These are phyloP conservation scores for Actinidia chinensis DNA, from an alignment of 179 eudicot species.

Conservation along the genomic window DNA sequence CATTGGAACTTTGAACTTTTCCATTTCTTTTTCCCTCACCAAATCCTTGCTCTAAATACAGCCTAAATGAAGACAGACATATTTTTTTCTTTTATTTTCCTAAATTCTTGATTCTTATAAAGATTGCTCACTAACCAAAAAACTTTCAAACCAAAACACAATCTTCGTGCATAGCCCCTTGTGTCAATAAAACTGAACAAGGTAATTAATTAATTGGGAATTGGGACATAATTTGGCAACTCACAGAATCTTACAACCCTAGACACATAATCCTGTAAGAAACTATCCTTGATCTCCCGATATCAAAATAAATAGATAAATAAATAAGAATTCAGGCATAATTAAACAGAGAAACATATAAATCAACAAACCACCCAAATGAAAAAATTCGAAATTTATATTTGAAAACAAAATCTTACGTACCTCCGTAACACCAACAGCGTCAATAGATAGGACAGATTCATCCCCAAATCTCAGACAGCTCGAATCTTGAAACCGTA, in stretches of 20 bases:
- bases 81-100: too few relatives aligned
- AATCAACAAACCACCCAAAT: background rate
- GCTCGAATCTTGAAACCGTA: conserved; percentile 43
- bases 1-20: too few relatives aligned
- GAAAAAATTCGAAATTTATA: background rate
- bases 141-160: background rate
- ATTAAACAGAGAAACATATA: background rate
- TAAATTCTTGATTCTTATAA: too few relatives aligned
- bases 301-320: background rate
- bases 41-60: too few relatives aligned
- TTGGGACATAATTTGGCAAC: background rate
- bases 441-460: conserved; percentile 28
- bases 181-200: background rate
- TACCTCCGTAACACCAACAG: conserved; percentile 63
- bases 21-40: too few relatives aligned
- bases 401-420: background rate
- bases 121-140: background rate
- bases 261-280: background rate
- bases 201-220: background rate
- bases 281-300: background rate
- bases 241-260: background rate
- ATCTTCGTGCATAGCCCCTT: background rate
- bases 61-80: too few relatives aligned
- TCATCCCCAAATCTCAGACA: conserved; percentile 36
- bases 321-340: too few relatives aligned